A percentile compares a stretch with the other conserved stretches of the same genome.
Conservation (phyloP, 768 basidiomycete genomes). For the Psilocybe subaeruginosa region DNA sequence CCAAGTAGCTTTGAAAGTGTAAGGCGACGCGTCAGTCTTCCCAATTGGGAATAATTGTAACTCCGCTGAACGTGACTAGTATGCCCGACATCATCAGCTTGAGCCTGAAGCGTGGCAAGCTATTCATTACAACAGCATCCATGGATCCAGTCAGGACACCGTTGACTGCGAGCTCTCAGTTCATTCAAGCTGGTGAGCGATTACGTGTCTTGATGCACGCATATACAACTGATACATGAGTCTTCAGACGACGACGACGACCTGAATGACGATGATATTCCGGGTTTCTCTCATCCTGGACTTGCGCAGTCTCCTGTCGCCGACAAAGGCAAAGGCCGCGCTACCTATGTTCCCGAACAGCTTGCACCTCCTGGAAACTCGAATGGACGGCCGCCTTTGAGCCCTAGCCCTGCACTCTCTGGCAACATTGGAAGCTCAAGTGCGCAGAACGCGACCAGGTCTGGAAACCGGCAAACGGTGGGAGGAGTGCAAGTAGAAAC, state of each 20-base stretch:
- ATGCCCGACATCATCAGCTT: slow-evolving; percentile 21
- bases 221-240: slow-evolving; percentile 1
- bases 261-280: slow-evolving; percentile 80
- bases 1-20: slow-evolving; percentile 5
- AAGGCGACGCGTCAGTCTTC: slow-evolving; percentile 32
- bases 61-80: slow-evolving; percentile 28
- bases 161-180: slow-evolving; percentile 67
- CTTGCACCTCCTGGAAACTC: slow-evolving; percentile 44
- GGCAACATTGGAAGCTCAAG: slow-evolving; percentile 72
- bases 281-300: slow-evolving; percentile 73
- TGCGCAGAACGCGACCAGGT: slow-evolving; percentile 36
- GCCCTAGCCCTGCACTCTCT: slow-evolving; percentile 45
- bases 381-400: slow-evolving; percentile 28
- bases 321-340: slow-evolving; percentile 77
- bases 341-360: slow-evolving; percentile 53
- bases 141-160: slow-evolving; percentile 54
- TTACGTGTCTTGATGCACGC: neutral
- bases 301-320: slow-evolving; percentile 44
- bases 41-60: slow-evolving; percentile 27
- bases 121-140: slow-evolving; percentile 1
- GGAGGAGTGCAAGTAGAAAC: slow-evolving; percentile 92
- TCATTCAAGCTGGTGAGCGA: slow-evolving; percentile 73
- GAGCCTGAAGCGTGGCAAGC: slow-evolving; percentile 30
- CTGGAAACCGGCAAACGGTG: slow-evolving; percentile 60
- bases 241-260: slow-evolving; percentile 69